A percentile compares a stretch with the other conserved stretches of the same genome.
Evolutionary conservation across 257 asterid genomes (phyloP).

Genomic region (Solanum raphanifolium): DNA sequence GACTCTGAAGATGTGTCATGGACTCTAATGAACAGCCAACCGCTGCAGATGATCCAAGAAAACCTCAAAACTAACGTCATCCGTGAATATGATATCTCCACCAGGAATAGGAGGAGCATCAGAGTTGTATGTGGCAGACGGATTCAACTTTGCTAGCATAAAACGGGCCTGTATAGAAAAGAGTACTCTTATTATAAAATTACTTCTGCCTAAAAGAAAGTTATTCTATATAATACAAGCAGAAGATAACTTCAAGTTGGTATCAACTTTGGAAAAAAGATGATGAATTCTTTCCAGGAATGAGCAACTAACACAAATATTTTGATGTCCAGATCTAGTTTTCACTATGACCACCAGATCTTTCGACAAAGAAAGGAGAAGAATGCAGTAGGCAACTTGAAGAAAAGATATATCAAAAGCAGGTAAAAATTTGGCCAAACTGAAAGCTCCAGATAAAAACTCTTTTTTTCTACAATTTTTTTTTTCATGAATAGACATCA

Average conservation of each 20-base stretch:
- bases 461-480: neutral
- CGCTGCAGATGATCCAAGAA: conserved; percentile 97
- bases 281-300: neutral
- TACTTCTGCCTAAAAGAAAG: neutral
- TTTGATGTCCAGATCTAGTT: neutral
- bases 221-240: neutral
- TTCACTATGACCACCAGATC: neutral
- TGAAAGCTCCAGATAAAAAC: neutral
- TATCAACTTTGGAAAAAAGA: neutral
- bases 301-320: neutral
- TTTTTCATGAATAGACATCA: neutral
- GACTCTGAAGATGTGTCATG: conserved; percentile 28
- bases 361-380: neutral
- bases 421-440: neutral
- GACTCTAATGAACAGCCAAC: conserved; percentile 73
- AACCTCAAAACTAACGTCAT: conserved; percentile 95
- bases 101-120: conserved; percentile 57
- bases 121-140: conserved; percentile 87
- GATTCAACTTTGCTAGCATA: conserved; percentile 93
- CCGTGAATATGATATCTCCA: conserved; percentile 88
- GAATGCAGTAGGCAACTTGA: neutral
- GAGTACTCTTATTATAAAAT: neutral
- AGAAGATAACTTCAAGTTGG: neutral
- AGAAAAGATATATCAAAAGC: neutral
- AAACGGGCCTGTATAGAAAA: conserved; percentile 72